Base-by-base conservation (phyloP, 768 basidiomycete genomes). In the Leccinum barrowsii region DNA sequence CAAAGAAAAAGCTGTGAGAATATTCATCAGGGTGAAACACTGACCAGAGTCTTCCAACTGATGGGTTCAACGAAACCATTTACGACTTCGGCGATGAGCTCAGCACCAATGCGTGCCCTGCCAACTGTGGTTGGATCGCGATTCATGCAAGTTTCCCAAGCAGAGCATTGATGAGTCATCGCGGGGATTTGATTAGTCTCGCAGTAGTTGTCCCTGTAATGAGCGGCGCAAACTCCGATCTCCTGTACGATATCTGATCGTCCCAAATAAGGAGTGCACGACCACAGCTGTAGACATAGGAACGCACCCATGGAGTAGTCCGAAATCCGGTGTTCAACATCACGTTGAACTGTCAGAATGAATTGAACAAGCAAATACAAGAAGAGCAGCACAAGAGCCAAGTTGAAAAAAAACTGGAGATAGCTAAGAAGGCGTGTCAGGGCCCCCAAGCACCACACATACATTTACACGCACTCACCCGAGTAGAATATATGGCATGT, bases 11-110 rank as follows among this genome's bases (percentile, higher is more conserved):
- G 52, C 56, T 54, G 59, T 61, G 59, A 55, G 59, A 57, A 54
- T 10, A 42, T 55, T 52, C 47, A 50, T 54, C 67, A 49, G 3
- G 47, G 50, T 40, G 59, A 49, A 54, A 56, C 28, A 75, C 90
- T 74, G 61, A 92, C 96, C 73, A 98, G 76, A 12, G 94, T 94
- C 77, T 95, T 97, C 93, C 94, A 98, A 71, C 90, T 94, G 74
- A 99, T 95, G 51, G 90, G 90, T 69, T 99, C 96, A 13, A 98
- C 91, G 69, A 99, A 99, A 1, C 92, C 87, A 70, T 98, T 97
- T 61, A 98, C 87, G 47, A 98, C 90, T 69, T 97, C 95, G 54
- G 93, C 96, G 73, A 98, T 87, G 57, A 97, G 85, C 78, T 98
- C 94, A 57, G 95, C 94, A 47, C 90, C 87, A 63, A 99, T 89